Evolutionary conservation across 225 moss, liverwort and hornwort genomes (phyloP).

Genomic region (Sphagnum tenellum): DNA sequence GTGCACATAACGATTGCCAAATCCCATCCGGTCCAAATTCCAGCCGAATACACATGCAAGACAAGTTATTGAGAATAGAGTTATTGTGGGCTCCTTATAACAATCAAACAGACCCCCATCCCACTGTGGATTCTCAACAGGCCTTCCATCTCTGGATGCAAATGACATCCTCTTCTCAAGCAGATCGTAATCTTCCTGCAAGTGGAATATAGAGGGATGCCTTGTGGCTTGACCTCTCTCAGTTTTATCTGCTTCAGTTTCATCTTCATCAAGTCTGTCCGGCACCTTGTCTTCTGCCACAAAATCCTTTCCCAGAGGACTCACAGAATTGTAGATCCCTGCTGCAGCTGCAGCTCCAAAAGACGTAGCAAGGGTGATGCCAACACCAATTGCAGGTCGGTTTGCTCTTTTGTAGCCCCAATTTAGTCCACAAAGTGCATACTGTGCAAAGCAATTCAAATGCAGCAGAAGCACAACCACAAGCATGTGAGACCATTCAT

Average conservation of each 20-base stretch:
- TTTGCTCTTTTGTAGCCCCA: conserved; percentile 74
- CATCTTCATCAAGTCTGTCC: conserved; percentile 8
- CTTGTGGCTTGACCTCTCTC: conserved; percentile 3
- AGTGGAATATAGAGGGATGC: conserved; percentile 15
- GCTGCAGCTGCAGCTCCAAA: conserved; percentile 72
- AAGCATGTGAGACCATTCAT: conserved; percentile 83
- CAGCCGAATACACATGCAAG: conserved; percentile 85
- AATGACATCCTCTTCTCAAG: conserved; percentile 78
- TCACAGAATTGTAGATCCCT: conserved; percentile 63
- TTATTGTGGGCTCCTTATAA: conserved; percentile 46
- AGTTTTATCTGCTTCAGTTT: conserved; percentile 7
- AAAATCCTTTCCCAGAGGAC: conserved; percentile 80
- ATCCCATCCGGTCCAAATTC: conserved; percentile 90
- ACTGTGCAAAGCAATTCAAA: conserved; percentile 80
- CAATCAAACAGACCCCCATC: conserved; percentile 66
- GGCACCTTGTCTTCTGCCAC: conserved; percentile 11
- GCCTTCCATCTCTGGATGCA: conserved; percentile 46
- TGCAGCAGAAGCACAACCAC: conserved; percentile 78
- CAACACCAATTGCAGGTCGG: conserved; percentile 77
- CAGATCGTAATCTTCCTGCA: conserved; percentile 45
- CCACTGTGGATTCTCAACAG: conserved; percentile 61
- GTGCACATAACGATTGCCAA: conserved; percentile 85
- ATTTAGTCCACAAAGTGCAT: conserved; percentile 73
- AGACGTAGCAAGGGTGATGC: conserved; percentile 43
- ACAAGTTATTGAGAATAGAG: conserved; percentile 51